Base-by-base conservation (phyloP, 1,284 basidiomycete species). In the Fomitiporia mediterranea region DNA sequence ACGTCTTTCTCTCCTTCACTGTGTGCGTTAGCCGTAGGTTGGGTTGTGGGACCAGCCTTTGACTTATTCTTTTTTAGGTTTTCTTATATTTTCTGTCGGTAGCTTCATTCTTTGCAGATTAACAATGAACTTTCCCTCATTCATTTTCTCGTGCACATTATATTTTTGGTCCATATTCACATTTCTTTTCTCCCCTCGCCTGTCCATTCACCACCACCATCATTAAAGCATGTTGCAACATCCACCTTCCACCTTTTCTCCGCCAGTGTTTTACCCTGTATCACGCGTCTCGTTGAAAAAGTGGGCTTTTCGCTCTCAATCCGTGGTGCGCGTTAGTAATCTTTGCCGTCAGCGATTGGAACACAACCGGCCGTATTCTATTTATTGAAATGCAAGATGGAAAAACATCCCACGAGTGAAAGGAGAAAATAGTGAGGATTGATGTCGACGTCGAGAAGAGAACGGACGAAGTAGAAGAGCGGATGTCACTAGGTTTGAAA, bases 171-270 rank as follows among this genome's bases (percentile, higher is more conserved):
- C 58, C 64, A 56, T 66, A 68, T 69, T 65, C 65, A 66, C 67
- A 67, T 8, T 54, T 34, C 35, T 53, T 47, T 54, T 17, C 59
- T 64, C 62, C 53, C 63, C 61, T 63, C 64, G 65, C 63, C 67
- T 69, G 65, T 70, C 65, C 66, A 63, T 68, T 63, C 63, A 66
- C 69, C 66, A 64, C 67, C 66, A 66, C 67, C 68, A 43, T 53
- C 51, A 34, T 51, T 38, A 73, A 71, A 70, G 74, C 74, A 74
- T 77, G 76, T 78, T 74, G 72, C 74, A 76, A 73, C 72, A 77
- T 70, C 67, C 68, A 67, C 66, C n/a, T 65, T 63, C 62, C 70
- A 68, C 65, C 66, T 68, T 62, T 64, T 73, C 69, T 69, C 68
- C 70, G 72, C 68, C 69, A 67, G 62, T 69, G 70, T 72, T 52